These are phyloP conservation scores for Davidsoniella virescens DNA, from an alignment of 2,329 filamentous ascomycete species.

Conservation along the genomic window DNA sequence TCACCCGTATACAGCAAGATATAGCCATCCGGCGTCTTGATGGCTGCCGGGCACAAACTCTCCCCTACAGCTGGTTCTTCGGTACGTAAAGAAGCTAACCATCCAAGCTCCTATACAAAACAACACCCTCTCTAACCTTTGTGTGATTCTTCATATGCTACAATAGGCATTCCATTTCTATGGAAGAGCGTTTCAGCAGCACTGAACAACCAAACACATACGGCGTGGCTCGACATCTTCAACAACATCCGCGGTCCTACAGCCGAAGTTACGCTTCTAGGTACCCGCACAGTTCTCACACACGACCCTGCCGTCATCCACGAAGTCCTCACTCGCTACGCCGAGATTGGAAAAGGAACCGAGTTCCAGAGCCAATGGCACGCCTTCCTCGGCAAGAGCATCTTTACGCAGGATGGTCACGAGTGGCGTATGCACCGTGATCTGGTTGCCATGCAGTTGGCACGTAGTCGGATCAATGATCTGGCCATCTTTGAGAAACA, in stretches of 20 bases:
- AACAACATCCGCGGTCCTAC: conserved; percentile 32
- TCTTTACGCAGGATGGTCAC: conserved; percentile 65
- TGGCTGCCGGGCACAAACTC: neutral
- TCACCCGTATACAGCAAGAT: neutral
- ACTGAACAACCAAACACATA: conserved; percentile 37
- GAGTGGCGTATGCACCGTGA: conserved; percentile 69
- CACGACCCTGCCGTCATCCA: conserved; percentile 82
- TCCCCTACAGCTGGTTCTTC: neutral
- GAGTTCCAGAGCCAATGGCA: conserved; percentile 61
- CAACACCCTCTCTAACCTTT: neutral
- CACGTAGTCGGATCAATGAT: conserved; percentile 69
- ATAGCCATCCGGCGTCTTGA: conserved; percentile 5
- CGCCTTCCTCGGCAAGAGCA: conserved; percentile 58
- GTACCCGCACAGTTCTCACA: conserved; percentile 53
- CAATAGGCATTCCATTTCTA: conserved; percentile 46
- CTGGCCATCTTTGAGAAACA: conserved; percentile 69
- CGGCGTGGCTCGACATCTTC: conserved; percentile 44
- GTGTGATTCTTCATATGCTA: neutral
- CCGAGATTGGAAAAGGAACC: conserved; percentile 67
- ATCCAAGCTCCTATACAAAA: neutral
- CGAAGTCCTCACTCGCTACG: conserved; percentile 73
- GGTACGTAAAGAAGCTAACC: neutral
- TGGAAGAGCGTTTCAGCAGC: conserved; percentile 36
- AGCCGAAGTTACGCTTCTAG: conserved; percentile 38
- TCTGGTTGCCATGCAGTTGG: conserved; percentile 72